phyloP scores from a whole-genome alignment of 1,284 basidiomycete genomes.

The Moesziomyces antarcticus region DNA sequence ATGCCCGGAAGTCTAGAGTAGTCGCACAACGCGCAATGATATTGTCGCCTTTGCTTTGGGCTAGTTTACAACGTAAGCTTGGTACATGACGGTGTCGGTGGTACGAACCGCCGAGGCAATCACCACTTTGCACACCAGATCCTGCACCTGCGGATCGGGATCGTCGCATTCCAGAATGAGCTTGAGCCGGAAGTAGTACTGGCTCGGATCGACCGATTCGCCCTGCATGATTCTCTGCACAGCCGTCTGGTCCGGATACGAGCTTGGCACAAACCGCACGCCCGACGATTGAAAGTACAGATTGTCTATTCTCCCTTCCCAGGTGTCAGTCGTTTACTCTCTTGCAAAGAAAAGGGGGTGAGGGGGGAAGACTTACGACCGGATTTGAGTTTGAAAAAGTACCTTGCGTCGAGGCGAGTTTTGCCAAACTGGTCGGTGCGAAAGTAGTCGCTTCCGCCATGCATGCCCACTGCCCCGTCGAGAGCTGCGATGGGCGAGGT shows the following conservation, averaged over 20 bases:
- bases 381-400: constrained; percentile 28
- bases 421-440: constrained; percentile 31
- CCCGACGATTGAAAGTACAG: constrained; percentile 36
- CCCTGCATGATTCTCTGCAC: too few relatives aligned
- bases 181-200: constrained; percentile 36
- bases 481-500: constrained; percentile 18
- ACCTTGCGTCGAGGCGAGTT: constrained; percentile 36
- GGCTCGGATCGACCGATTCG: constrained; percentile 24
- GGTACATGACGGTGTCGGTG: constrained; percentile 24
- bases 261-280: constrained; percentile 17
- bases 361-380: constrained; percentile 16
- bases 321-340: background rate
- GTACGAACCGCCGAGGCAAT: constrained; percentile 31
- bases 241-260: constrained; percentile 14
- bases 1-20: constrained; percentile 44
- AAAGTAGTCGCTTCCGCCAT: constrained; percentile 38
- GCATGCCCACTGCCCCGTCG: constrained; percentile 20
- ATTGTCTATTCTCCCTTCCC: constrained; percentile 5
- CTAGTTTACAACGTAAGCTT: constrained; percentile 38
- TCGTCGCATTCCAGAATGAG: constrained; percentile 30
- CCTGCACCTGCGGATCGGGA: constrained; percentile 29
- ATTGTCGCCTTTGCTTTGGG: too few relatives aligned
- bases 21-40: background rate
- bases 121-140: constrained; percentile 36
- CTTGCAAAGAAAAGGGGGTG: too few relatives aligned